Percentiles rank a stretch among this genome's conserved stretches.
These are phyloP conservation scores for Pseudozyma flocculosa DNA, from an alignment of 1,284 basidiomycete genomes.

Conservation along the genomic window DNA sequence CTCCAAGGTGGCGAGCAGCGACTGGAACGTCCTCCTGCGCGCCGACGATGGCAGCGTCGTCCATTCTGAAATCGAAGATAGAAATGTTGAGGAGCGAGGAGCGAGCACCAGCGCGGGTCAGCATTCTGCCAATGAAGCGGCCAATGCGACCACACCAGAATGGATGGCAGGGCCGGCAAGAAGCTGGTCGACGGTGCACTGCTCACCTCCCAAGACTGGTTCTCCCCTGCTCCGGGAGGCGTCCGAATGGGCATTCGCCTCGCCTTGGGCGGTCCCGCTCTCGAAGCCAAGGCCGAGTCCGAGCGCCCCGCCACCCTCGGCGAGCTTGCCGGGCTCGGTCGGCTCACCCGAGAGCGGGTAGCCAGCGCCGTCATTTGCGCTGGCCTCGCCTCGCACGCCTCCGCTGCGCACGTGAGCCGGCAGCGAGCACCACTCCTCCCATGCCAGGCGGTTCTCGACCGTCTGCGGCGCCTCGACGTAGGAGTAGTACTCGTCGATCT, in stretches of 20 bases:
- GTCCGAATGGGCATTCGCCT: slow-evolving; percentile 1
- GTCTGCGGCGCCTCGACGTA: slow-evolving; percentile 93
- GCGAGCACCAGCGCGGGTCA: too few relatives aligned
- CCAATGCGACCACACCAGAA: too few relatives aligned
- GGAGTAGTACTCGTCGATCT: slow-evolving; percentile 97
- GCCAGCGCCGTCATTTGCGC: slow-evolving; percentile 5
- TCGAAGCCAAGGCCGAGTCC: slow-evolving; percentile 36
- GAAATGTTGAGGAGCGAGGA: too few relatives aligned
- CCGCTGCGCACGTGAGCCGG: slow-evolving; percentile 18
- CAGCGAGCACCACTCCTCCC: slow-evolving; percentile 66
- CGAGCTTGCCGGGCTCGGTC: background rate
- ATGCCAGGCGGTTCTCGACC: slow-evolving; percentile 80
- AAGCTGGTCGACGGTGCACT: too few relatives aligned
- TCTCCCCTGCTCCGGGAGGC: background rate
- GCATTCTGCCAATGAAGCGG: too few relatives aligned
- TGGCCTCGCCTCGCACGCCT: slow-evolving; percentile 8
- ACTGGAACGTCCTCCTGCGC: slow-evolving; percentile 42
- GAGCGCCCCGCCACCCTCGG: slow-evolving; percentile 19
- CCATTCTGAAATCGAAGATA: slow-evolving; percentile 32
- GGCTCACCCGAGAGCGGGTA: too few relatives aligned
- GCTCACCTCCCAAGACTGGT: background rate
- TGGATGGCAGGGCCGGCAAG: too few relatives aligned
- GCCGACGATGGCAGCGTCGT: slow-evolving; percentile 37
- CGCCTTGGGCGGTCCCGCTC: too few relatives aligned
- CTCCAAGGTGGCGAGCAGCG: slow-evolving; percentile 47